A percentile compares a stretch with the other conserved stretches of the same genome.
phyloP scores from a whole-genome alignment of 805 yeast genomes.

The Hanseniaspora meyeri region DNA sequence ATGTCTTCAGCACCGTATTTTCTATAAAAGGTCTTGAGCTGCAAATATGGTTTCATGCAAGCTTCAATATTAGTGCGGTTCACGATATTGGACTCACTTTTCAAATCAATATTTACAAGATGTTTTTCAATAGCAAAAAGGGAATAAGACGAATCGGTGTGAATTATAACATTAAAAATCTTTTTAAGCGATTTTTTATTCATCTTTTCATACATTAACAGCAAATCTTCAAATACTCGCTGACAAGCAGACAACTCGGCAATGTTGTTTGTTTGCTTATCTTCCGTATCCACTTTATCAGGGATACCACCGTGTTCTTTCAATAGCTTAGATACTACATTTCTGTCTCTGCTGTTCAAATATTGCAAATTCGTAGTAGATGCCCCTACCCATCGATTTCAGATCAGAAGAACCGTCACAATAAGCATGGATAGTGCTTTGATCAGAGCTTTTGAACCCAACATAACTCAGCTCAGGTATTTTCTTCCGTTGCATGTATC shows the following conservation, averaged over 20 bases:
- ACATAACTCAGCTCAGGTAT: constrained; percentile 3
- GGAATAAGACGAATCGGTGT: constrained; percentile 63
- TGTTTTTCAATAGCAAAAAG: constrained; percentile 41
- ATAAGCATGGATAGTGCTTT: constrained; percentile 30
- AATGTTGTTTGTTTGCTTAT: constrained; percentile 56
- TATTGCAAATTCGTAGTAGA: constrained; percentile 45
- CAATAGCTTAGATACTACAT: constrained; percentile 17
- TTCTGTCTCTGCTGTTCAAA: constrained; percentile 32
- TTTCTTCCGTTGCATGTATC: background rate
- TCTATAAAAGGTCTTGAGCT: constrained; percentile 31
- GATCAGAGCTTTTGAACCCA: background rate
- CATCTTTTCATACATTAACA: constrained; percentile 18
- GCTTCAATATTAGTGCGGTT: constrained; percentile 26
- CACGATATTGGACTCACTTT: constrained; percentile 16
- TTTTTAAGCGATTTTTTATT: constrained; percentile 14
- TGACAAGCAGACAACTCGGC: constrained; percentile 66
- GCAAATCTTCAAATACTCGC: constrained; percentile 39
- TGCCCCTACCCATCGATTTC: constrained; percentile 68
- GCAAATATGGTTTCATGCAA: constrained; percentile 33
- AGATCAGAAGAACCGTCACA: constrained; percentile 70
- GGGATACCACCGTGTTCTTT: background rate
- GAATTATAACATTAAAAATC: constrained; percentile 31
- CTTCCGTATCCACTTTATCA: background rate
- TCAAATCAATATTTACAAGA: constrained; percentile 32
- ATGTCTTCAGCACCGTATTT: constrained; percentile 23